A percentile compares a stretch with the other conserved stretches of the same genome.
These are phyloP conservation scores for Jimgerdemannia flammicorona DNA, from an alignment of 192 early-diverging fungal species.

Conservation along the genomic window DNA sequence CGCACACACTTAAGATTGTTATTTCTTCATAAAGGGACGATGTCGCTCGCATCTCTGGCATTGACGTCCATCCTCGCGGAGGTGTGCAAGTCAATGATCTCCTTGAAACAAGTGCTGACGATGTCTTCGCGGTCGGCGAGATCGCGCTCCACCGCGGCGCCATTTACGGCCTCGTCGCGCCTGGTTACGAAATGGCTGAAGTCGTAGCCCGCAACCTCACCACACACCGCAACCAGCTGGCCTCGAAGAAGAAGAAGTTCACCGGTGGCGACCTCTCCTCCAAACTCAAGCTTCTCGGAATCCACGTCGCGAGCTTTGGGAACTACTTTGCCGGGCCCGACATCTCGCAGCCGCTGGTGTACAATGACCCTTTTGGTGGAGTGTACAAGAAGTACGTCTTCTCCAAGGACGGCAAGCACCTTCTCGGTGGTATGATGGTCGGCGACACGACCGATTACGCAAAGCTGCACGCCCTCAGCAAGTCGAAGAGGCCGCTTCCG, in stretches of 20 bases:
- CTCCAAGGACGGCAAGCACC: conserved; percentile 58
- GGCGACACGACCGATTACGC: conserved; percentile 64
- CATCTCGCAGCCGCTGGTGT: conserved; percentile 33
- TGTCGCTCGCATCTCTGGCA: conserved; percentile 43
- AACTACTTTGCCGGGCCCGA: conserved; percentile 53
- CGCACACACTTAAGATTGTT: no score
- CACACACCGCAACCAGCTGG: conserved; percentile 8
- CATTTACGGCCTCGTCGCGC: conserved; percentile 58
- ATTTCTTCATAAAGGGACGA: conserved; percentile 37
- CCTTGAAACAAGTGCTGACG: conserved; percentile 35
- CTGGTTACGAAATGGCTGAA: conserved; percentile 73
- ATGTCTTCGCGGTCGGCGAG: conserved; percentile 63
- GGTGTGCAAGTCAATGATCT: conserved; percentile 54
- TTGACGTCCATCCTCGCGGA: conserved; percentile 44
- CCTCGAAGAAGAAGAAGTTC: conserved; percentile 23
- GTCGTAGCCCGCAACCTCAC: conserved; percentile 52
- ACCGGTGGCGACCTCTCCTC: conserved; percentile 61
- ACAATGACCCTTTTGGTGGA: conserved; percentile 49
- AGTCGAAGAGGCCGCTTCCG: conserved; percentile 42
- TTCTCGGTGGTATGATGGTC: conserved; percentile 65
- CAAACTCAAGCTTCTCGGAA: conserved; percentile 64
- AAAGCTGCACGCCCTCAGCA: conserved; percentile 54
- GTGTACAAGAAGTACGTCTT: conserved; percentile 63
- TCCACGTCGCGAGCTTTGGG: conserved; percentile 69
- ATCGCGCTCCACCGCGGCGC: conserved; percentile 43